Percentiles rank a stretch among this genome's conserved stretches.
Evolutionary conservation across 164 flowering plant species (phyloP).

Genomic region (Hamamelis virginiana): DNA sequence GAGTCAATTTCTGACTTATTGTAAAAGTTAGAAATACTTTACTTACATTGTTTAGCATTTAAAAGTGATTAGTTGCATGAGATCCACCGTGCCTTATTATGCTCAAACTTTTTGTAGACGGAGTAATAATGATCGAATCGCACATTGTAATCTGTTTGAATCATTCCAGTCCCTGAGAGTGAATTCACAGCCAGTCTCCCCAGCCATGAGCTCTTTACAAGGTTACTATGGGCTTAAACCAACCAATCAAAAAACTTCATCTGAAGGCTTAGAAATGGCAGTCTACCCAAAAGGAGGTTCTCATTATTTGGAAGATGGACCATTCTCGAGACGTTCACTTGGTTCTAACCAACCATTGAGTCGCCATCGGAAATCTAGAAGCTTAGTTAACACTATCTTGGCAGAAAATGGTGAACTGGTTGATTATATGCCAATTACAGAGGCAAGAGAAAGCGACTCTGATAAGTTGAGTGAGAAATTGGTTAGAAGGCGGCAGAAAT

Average conservation of each 20-base stretch:
- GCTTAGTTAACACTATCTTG: slow-evolving; percentile 44
- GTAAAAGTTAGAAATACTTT: no score
- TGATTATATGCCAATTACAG: slow-evolving; percentile 26
- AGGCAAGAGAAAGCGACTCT: slow-evolving; percentile 24
- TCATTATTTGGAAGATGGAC: slow-evolving; percentile 43
- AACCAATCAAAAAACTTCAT: slow-evolving; percentile 11
- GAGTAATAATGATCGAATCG: slow-evolving; percentile 30
- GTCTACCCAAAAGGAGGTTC: slow-evolving; percentile 38
- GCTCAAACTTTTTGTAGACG: slow-evolving; percentile 36
- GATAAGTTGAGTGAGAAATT: slow-evolving; percentile 50
- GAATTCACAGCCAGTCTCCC: slow-evolving; percentile 46
- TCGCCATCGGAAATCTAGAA: slow-evolving; percentile 55
- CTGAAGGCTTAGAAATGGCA: slow-evolving; percentile 62
- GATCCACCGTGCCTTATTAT: background rate
- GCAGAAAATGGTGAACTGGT: slow-evolving; percentile 33
- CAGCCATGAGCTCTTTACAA: slow-evolving; percentile 77
- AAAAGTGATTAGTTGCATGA: background rate
- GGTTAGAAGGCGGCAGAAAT: slow-evolving; percentile 59
- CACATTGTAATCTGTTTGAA: slow-evolving; percentile 47
- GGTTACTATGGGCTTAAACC: slow-evolving; percentile 70
- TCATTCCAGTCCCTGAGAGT: slow-evolving; percentile 65
- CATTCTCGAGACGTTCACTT: slow-evolving; percentile 24
- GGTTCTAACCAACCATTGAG: slow-evolving; percentile 33
- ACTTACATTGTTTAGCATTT: no score
- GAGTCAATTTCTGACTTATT: no score